Evolutionary conservation across 2,329 filamentous ascomycete genomes (phyloP), one percentile per base, ranked within the genome.

Genomic region (Pseudogymnoascus verrucosus): DNA sequence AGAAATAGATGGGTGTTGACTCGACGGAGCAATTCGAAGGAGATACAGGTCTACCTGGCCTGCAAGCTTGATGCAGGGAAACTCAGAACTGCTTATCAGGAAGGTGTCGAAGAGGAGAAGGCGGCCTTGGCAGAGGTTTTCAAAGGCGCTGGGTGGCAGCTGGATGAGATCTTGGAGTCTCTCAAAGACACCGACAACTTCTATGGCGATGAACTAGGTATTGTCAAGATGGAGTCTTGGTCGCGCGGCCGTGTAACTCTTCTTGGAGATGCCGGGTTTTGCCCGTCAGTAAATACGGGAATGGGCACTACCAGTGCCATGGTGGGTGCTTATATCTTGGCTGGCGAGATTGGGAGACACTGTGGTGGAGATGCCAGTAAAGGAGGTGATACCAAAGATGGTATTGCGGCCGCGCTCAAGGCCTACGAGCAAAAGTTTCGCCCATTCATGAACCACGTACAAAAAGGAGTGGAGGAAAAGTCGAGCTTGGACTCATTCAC

Each of bases 231-330:
- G 62, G 69, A 76, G 0, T 64, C 65, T 1, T 80, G 77, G 78
- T 78, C 72, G 3, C 73, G 73, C 0, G 79, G 80, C 0, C 78
- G 82, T 0, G 76, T 84, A 2, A 78, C 76, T 1, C 73, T 85
- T 0, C 61, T 85, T 0, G 84, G 84, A 0, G 84, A 88, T 66
- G 81, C 84, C 1, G 82, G 73, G 0, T 80, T 79, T 67, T 79
- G 77, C 23, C 80, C 82, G 0, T 76, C 78, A 0, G 76, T 78
- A 0, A 65, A 79, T 3, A 80, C 78, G 0, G 84, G 83, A 0
- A 78, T 80, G 74, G 83, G 83, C 0, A 84, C 81, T 0, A 79
- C 78, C 1, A 67, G 75, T 0, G 78, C 78, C 0, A 68, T 86
- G 0, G 69, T 81, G 0, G 79, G 79, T 0, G 81, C 82, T 0